Evolutionary conservation across 257 asterid genomes (phyloP).

Genomic region (Salvia hispanica): DNA sequence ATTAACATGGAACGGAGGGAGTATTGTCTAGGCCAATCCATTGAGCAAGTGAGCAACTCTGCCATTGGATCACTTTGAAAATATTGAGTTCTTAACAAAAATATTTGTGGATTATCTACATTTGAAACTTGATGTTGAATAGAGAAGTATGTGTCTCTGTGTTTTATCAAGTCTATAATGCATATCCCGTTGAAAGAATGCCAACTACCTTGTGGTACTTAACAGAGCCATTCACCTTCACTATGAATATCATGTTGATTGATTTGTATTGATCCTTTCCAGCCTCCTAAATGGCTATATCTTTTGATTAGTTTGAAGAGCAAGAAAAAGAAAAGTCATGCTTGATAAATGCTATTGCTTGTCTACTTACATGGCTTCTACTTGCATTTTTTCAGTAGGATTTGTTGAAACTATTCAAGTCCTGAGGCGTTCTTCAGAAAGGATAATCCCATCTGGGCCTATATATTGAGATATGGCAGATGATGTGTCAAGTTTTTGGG

Average conservation of each 20-base stretch:
- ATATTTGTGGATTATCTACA: background rate
- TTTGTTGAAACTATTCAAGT: constrained; percentile 22
- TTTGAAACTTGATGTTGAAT: background rate
- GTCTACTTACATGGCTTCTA: background rate
- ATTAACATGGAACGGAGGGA: too few relatives aligned
- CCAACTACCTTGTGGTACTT: background rate
- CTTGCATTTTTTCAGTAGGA: constrained; percentile 22
- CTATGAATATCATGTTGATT: background rate
- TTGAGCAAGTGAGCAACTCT: background rate
- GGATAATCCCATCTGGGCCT: constrained; percentile 9
- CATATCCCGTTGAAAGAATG: background rate
- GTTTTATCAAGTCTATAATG: background rate
- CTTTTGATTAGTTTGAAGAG: background rate
- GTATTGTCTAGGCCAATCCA: background rate
- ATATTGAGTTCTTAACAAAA: background rate
- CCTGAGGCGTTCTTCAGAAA: constrained; percentile 16
- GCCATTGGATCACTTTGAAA: background rate
- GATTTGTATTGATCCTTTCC: background rate
- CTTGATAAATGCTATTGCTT: background rate
- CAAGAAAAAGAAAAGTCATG: background rate
- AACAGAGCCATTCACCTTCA: background rate
- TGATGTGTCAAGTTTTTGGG: constrained; percentile 74
- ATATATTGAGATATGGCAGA: constrained; percentile 58
- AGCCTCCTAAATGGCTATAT: background rate
- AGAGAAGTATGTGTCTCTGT: background rate